Base-by-base conservation (phyloP, 2,329 filamentous ascomycete genomes). In the Ascochyta rabiei region DNA sequence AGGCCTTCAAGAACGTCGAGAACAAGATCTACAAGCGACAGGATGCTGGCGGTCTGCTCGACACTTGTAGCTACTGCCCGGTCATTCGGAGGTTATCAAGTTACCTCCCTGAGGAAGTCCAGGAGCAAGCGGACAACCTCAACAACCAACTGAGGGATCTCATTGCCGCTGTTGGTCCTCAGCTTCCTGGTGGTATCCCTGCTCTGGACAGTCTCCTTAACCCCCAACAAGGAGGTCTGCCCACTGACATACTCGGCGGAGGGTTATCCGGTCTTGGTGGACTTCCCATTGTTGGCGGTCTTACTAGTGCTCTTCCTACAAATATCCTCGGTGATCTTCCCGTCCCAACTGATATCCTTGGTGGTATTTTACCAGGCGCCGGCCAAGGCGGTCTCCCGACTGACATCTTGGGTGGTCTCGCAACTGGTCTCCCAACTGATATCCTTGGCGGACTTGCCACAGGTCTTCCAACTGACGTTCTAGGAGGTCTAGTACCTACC, bases 11-110 rank as follows among this genome's bases (percentile, higher is more conserved):
- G 9, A 55, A 55, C 24, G n/a, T 55, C 10, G 47, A 55, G 4
- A 46, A 26, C n/a, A 42, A 40, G 28, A 39, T 55, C 37, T 55
- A 49, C 48, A 53, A 56, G 38, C 59, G 56, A 39, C 59, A 57
- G 34, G 42, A 39, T 19, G 6, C 48, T 21, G 35, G 41, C 8
- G 53, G 54, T 28, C 26, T 59, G 0, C 5, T 53, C 23, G 45
- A 57, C n/a, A 57, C 54, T 4, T 62, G 59, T 28, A 37, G 50
- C n/a, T 34, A 57, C 31, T 62, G 59, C 42, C 59, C 56, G 1
- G 56, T 51, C 7, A 47, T 62, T n/a, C 48, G 53, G n/a, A 52
- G 51, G 24, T 24, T 62, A 12, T 46, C 37, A 13, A 31, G n/a
- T 13, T 48, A 40, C 16, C 16, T 60, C 8, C 56, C 59, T 16